Evolutionary conservation across 2,329 filamentous ascomycete genomes (phyloP), one percentile per base, ranked within the genome.

Genomic region (Ceratocystiopsis brevicomis): DNA sequence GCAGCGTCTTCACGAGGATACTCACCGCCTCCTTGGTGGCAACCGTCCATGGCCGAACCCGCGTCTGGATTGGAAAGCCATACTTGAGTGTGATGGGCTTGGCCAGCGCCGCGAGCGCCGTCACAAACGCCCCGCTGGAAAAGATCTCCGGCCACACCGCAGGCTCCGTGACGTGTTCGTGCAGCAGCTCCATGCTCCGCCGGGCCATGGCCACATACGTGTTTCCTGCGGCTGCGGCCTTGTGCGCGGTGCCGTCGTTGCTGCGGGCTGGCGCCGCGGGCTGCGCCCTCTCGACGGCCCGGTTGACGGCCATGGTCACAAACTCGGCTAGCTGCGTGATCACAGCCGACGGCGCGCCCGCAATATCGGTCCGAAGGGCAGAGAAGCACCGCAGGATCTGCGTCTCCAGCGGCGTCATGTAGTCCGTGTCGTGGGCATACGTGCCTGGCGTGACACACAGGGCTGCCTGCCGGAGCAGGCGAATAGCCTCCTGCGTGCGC

Each of bases 191-290:
- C 69, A 94, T 90, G 46, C 80, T 76, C 17, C 74, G 73, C 57
- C 90, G 93, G 1, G 87, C 85, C 54, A 96, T 73, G 33, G 90
- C 88, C 44, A 98, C 76, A 55, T 86, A 96, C 0, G 85, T 93
- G 10, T 30, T 30, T 30, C 25, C 25, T 2, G 25, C 6, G 25
- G 25, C 8, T 8, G 10, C 25, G 6, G 25, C 10, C 6, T 8
- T 30, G 5, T 11, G 25, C 5, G 25, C 10, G 8, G 25, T 30
- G 6, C 25, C 8, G 25, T 9, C 25, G 25, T 30, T 30, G 8
- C 84, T 81, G 45, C 59, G 56, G 9, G 52, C 53, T 35, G 48
- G 52, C 2, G 41, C 8, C 14, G 44, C 17, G 19, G 19, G 4
- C 19, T 21, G 19, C 19, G 19, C 6, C 25, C 25, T 30, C 6